Evolutionary conservation across 164 flowering plant genomes (phyloP), one percentile per base, ranked within the genome.

Genomic region (Litsea cubeba): DNA sequence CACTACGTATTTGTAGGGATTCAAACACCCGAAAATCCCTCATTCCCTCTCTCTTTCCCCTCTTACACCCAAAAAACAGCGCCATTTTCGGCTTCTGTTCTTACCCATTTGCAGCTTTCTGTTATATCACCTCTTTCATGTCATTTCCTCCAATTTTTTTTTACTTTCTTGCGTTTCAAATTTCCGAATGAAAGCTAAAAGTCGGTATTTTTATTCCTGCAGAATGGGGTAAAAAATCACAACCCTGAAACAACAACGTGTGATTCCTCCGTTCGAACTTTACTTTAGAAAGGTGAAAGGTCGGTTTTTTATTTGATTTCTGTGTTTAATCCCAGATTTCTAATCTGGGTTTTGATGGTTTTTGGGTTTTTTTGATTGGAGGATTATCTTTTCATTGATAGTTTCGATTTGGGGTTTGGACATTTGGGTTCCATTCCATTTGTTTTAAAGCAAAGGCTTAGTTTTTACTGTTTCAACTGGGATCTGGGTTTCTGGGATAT

Each of bases 1-100:
- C 17, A 65, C 35, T 22, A 65, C 77, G 74, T 69, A 40, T 25
- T 66, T 80, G 8, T 71, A 67, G 82, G 60, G 26, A 62, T 24
- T 25, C 70, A 70, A 3, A 58, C 66, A 70, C 67, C 79, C 82
- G 82, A 76, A 71, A 71, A 71, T 40, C 46, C 11, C 1, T 7
- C 46, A 40, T 40, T 23, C 70, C n/a, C 62, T 51, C 25, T 64
- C 40, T 50, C 70, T 50, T 22, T 6, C 5, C 69, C 35, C 17
- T 30, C 63, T 51, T 35, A 32, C 73, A 57, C 24, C 65, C 46
- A 40, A 40, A 40, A 40, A 40, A 40, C 46, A 40, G 46, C 46
- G 5, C 54, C n/a, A 24, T 30, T 30, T 62, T n/a, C 70, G 20
- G n/a, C 7, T 24, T 70, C 62, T 30, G 30, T 22, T 49, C 2